Evolutionary conservation across 768 basidiomycete species (phyloP).

Genomic region (Collybia sordida): DNA sequence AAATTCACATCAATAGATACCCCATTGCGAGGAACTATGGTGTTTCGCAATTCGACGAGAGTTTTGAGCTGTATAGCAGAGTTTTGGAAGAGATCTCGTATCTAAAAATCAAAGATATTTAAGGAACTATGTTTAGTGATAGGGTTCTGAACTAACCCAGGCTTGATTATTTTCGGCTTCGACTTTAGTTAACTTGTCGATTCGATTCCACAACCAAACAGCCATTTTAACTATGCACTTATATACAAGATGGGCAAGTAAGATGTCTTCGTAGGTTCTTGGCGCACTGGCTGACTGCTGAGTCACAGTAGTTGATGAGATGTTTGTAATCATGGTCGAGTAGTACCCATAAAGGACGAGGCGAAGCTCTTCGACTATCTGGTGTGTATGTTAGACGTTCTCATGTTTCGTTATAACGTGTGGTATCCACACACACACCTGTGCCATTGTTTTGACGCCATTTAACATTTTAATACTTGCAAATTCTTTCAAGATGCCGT

Average conservation of each 20-base stretch:
- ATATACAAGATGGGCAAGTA: slow-evolving; percentile 66
- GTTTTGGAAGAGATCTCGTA: slow-evolving; percentile 58
- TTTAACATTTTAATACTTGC: slow-evolving; percentile 66
- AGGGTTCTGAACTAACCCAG: slow-evolving; percentile 44
- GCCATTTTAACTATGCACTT: slow-evolving; percentile 74
- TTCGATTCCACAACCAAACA: slow-evolving; percentile 67
- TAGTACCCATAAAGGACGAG: slow-evolving; percentile 62
- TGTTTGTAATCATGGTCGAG: slow-evolving; percentile 45
- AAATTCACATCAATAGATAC: slow-evolving; percentile 33
- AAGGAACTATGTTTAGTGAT: neutral
- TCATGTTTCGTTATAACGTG: neutral
- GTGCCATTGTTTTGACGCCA: slow-evolving; percentile 64
- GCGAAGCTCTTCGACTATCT: slow-evolving; percentile 60
- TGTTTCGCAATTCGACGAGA: slow-evolving; percentile 58
- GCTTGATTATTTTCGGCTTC: slow-evolving; percentile 42
- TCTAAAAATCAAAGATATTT: slow-evolving; percentile 34
- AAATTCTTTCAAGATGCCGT: slow-evolving; percentile 69
- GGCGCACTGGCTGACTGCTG: slow-evolving; percentile 43
- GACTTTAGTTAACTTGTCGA: slow-evolving; percentile 41
- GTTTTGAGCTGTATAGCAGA: slow-evolving; percentile 56
- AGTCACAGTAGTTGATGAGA: slow-evolving; percentile 35
- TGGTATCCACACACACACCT: slow-evolving; percentile 36
- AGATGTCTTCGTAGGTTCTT: slow-evolving; percentile 38
- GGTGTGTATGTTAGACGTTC: slow-evolving; percentile 6
- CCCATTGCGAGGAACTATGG: slow-evolving; percentile 40